Percentiles rank a stretch among this genome's conserved stretches.
phyloP scores from a whole-genome alignment of 106 monocot genomes.

The Dactylorhiza incarnata region DNA sequence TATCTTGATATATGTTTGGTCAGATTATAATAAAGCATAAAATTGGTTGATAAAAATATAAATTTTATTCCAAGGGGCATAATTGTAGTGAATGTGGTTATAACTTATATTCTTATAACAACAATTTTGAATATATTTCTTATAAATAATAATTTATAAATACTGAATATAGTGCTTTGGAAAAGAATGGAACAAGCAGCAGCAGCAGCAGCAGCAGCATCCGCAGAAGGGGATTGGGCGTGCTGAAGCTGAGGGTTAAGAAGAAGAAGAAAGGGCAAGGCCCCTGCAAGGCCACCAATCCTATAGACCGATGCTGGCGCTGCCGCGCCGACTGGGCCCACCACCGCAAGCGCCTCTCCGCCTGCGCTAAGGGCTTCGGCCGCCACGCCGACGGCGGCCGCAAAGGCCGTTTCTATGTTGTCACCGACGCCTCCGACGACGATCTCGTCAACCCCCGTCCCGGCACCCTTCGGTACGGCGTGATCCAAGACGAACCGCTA shows the following conservation, averaged over 20 bases:
- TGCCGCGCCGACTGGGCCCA: constrained; percentile 9
- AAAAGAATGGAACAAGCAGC: background rate
- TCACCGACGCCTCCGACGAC: constrained; percentile 29
- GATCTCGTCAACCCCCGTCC: constrained; percentile 30
- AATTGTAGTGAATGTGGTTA: too few species aligned
- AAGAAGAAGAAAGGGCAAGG: background rate
- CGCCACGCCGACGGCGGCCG: constrained; percentile 19
- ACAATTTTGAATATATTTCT: too few species aligned
- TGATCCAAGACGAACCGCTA: constrained; percentile 21
- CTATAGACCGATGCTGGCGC: constrained; percentile 11
- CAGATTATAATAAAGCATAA: too few species aligned
- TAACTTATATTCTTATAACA: too few species aligned
- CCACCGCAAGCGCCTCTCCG: constrained; percentile 2
- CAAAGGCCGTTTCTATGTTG: constrained; percentile 30
- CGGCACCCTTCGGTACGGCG: constrained; percentile 23
- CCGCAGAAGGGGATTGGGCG: background rate
- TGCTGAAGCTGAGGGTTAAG: background rate
- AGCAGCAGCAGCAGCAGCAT: background rate
- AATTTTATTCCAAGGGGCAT: too few species aligned
- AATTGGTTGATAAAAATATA: too few species aligned
- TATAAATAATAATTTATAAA: background rate
- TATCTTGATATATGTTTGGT: too few species aligned
- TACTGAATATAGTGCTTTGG: background rate
- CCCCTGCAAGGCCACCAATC: constrained; percentile 4
- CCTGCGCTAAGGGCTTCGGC: constrained; percentile 23